Base-by-base conservation (phyloP, 192 early-diverging fungal genomes). In the Chytriomyces sp. region DNA sequence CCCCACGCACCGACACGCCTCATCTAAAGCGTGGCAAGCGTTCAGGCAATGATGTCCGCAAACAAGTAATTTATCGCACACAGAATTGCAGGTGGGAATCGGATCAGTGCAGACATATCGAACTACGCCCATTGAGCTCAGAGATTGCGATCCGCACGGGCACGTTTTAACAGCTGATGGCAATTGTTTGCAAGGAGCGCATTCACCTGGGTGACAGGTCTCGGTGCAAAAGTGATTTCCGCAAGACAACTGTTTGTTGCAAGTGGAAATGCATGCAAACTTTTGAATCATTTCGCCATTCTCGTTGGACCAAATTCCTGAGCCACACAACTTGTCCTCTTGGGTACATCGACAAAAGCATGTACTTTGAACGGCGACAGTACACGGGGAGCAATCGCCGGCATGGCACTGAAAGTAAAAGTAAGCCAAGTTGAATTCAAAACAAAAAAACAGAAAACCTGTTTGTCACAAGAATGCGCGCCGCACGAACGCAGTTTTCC, bases 21-120 rank as follows among this genome's bases (percentile, higher is more conserved):
- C 44, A 20, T 16, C 10, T 9, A 5, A 13, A 7, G 57, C 16
- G 46, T 74, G 72, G 61, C 72, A 74, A 23, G 63, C 63, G 5
- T 63, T 7, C 7, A 74, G 45, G 45, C 72, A 74, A 18, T 20
- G 28, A 46, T 74, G 72, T 9, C 60, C 72, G 13, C 72, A 74
- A 9, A 35, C 43, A 5, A 74, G n/a, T 10, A 23, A 28, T 43
- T 61, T 63, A n/a, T 62, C 60, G 45, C 72, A 74, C 8, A 44
- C 28, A n/a, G 61, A 74, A n/a, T 44, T 20, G 44, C 72, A 74
- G 11, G 35, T 63, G 26, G 72, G 72, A 13, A 74, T 74, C 13
- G 57, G 43, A 44, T 74, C 72, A 24, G 45, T 35, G 47, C 72
- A 74, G 10, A 10, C 7, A 18, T 2, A n/a, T 59, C 72, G 57